phyloP scores from a whole-genome alignment of 83 land plant species.

The Diphasiastrum complanatum region DNA sequence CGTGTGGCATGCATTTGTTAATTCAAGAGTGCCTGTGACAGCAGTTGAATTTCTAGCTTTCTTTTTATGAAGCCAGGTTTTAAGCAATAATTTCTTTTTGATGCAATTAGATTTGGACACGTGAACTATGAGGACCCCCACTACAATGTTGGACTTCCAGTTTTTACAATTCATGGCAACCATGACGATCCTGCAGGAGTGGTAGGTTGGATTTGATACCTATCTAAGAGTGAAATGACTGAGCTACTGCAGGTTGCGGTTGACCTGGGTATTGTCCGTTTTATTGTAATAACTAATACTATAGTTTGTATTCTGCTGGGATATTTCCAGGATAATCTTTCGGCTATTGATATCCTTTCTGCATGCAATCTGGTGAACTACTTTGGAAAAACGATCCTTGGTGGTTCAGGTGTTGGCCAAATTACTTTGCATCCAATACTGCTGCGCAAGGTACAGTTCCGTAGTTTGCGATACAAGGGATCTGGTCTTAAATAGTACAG shows the following conservation, averaged over 20 bases:
- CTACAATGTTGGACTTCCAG: slow-evolving; percentile 94
- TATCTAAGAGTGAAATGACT: too few species aligned
- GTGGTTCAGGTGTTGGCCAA: slow-evolving; percentile 94
- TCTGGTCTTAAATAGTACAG: neutral
- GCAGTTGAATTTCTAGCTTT: neutral
- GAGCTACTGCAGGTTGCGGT: too few species aligned
- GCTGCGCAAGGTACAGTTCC: slow-evolving; percentile 62
- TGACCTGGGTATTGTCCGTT: slow-evolving; percentile 6
- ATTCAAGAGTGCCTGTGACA: neutral
- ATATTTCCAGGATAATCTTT: slow-evolving; percentile 80
- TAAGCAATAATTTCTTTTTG: slow-evolving; percentile 5
- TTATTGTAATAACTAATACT: neutral
- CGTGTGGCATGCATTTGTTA: too few species aligned
- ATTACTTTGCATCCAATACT: slow-evolving; percentile 81
- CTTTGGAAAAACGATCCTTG: slow-evolving; percentile 95
- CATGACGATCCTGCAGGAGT: slow-evolving; percentile 99
- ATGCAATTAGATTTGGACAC: slow-evolving; percentile 99
- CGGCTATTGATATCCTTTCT: slow-evolving; percentile 96
- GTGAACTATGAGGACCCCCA: slow-evolving; percentile 98
- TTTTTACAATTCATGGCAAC: slow-evolving; percentile 95
- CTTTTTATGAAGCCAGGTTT: neutral
- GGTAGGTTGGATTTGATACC: too few species aligned
- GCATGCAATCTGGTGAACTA: slow-evolving; percentile 97
- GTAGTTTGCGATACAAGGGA: neutral
- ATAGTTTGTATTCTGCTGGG: neutral